These are phyloP conservation scores for Terana coerulea DNA, from an alignment of 768 basidiomycete species.

Conservation along the genomic window DNA sequence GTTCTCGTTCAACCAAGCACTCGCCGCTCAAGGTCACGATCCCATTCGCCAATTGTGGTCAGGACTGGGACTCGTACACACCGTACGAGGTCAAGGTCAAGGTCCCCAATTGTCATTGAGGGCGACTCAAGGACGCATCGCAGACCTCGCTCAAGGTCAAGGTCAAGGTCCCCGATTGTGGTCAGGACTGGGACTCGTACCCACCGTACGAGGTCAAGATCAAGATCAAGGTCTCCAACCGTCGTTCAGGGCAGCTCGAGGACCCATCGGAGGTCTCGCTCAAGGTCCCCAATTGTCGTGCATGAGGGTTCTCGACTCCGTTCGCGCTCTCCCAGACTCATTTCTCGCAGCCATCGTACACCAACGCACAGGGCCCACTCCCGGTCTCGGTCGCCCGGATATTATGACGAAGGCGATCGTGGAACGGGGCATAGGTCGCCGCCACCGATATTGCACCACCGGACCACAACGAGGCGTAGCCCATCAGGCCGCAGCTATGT, in stretches of 20 bases:
- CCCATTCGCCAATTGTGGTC: neutral
- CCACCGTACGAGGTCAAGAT: too few relatives aligned
- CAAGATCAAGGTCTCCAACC: too few relatives aligned
- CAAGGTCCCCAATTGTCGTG: neutral
- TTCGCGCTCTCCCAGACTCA: neutral
- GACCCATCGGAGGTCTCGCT: neutral
- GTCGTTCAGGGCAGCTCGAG: too few relatives aligned
- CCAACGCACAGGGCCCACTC: neutral
- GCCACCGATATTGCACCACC: too few relatives aligned
- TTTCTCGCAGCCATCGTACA: neutral
- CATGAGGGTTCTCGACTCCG: neutral
- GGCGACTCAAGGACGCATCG: neutral
- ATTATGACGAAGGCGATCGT: neutral
- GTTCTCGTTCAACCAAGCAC: too few relatives aligned
- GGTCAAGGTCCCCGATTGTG: neutral
- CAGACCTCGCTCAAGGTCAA: neutral
- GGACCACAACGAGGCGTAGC: too few relatives aligned
- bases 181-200: neutral
- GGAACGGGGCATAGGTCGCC: too few relatives aligned
- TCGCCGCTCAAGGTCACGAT: too few relatives aligned
- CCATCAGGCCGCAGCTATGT: too few relatives aligned
- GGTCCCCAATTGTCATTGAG: neutral
- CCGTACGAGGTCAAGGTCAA: neutral
- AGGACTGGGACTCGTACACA: neutral
- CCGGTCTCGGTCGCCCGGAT: neutral